A percentile compares a stretch with the other conserved stretches of the same genome.
These are phyloP conservation scores for Sphaerulina populicola DNA, from an alignment of 2,329 filamentous ascomycete species.

Conservation along the genomic window DNA sequence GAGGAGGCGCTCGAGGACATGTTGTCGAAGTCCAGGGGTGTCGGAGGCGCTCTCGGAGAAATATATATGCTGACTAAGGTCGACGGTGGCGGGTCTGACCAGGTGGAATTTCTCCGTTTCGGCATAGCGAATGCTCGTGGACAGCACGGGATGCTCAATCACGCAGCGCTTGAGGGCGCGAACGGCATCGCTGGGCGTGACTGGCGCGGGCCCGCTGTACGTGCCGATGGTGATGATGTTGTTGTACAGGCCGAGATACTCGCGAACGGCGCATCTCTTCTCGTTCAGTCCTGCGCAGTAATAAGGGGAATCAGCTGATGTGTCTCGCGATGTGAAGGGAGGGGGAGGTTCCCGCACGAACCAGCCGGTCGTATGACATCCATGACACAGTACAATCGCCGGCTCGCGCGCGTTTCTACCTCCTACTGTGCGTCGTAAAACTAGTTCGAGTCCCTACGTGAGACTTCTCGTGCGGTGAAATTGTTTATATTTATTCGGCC, in stretches of 20 bases:
- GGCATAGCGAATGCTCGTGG: constrained; percentile 32
- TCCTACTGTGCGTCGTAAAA: too few relatives aligned
- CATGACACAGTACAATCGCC: background rate
- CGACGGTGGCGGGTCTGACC: constrained; percentile 27
- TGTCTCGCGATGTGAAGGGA: too few relatives aligned
- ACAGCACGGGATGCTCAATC: constrained; percentile 34
- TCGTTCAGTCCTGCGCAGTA: constrained; percentile 24
- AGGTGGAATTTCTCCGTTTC: constrained; percentile 36
- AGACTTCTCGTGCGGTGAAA: too few relatives aligned
- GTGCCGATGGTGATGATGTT: constrained; percentile 34
- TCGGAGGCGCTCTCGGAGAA: constrained; percentile 21
- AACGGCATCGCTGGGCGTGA: constrained; percentile 20
- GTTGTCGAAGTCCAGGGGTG: constrained; percentile 21
- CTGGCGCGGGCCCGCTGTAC: constrained; percentile 24
- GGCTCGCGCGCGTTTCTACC: too few relatives aligned
- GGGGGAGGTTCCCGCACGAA: background rate
- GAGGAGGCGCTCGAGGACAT: constrained; percentile 28
- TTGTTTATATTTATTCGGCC: too few relatives aligned
- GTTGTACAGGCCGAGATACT: constrained; percentile 38
- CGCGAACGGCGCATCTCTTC: constrained; percentile 36
- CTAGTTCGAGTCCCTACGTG: too few relatives aligned
- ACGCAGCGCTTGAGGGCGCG: constrained; percentile 37
- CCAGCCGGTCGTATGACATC: background rate
- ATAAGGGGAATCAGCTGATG: background rate
- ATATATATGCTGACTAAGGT: constrained; percentile 37